Evolutionary conservation across 2,329 filamentous ascomycete species (phyloP).

Genomic region (Pyrenophora seminiperda): DNA sequence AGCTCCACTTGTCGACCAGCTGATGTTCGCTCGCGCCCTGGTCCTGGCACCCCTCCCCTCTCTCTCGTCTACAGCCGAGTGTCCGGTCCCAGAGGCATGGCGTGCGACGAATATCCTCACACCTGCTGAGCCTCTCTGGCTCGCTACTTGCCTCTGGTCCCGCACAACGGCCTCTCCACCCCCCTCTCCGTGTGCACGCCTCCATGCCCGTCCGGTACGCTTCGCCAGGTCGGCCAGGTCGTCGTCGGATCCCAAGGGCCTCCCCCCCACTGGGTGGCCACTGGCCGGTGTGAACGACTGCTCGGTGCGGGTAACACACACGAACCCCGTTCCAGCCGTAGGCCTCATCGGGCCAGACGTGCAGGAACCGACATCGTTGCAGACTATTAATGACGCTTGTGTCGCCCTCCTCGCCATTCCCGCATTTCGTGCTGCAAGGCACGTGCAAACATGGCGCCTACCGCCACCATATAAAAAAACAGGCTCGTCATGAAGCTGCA

Average conservation of each 20-base stretch:
- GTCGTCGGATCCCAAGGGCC: slow-evolving; percentile 18
- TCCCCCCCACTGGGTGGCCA: slow-evolving; percentile 30
- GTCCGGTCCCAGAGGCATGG: slow-evolving; percentile 14
- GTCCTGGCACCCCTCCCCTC: slow-evolving; percentile 18
- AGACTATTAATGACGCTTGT: slow-evolving; percentile 26
- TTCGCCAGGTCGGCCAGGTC: slow-evolving; percentile 7
- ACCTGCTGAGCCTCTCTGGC: not conserved
- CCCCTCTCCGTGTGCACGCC: slow-evolving; percentile 7
- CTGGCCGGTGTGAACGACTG: slow-evolving; percentile 30
- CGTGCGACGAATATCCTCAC: slow-evolving; percentile 6
- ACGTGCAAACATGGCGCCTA: slow-evolving; percentile 24
- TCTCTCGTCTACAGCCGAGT: slow-evolving; percentile 15
- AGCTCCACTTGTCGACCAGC: slow-evolving; percentile 24
- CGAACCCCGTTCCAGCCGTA: slow-evolving; percentile 27
- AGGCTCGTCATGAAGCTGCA: too few relatives aligned
- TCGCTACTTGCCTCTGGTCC: slow-evolving; percentile 2
- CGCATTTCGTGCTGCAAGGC: slow-evolving; percentile 27
- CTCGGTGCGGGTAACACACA: slow-evolving; percentile 34
- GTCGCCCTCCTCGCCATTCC: slow-evolving; percentile 22
- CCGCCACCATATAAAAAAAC: too few relatives aligned
- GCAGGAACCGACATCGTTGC: slow-evolving; percentile 35
- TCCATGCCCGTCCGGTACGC: slow-evolving; percentile 4
- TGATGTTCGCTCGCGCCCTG: slow-evolving; percentile 29
- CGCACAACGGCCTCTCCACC: slow-evolving; percentile 8
- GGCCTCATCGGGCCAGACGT: slow-evolving; percentile 38